phyloP scores from a whole-genome alignment of 495 filamentous ascomycete species.

The Penicillium diatomitis region DNA sequence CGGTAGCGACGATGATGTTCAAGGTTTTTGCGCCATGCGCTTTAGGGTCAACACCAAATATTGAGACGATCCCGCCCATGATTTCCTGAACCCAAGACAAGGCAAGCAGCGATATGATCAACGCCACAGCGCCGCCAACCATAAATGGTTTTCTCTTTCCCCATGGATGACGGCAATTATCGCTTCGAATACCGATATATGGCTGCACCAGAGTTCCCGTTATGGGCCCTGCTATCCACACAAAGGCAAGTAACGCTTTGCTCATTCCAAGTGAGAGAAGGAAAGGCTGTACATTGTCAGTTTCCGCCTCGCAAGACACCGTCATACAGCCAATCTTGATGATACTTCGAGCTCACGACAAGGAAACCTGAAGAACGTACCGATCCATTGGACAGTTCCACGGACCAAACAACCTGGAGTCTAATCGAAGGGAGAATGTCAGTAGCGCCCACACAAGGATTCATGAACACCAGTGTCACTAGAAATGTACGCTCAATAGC shows the following conservation, averaged over 20 bases:
- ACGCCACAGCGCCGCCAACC: conserved; percentile 63
- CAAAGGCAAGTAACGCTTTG: conserved; percentile 86
- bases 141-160: conserved; percentile 88
- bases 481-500: no score
- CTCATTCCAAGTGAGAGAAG: conserved; percentile 74
- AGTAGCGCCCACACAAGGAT: background rate
- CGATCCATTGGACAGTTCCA: conserved; percentile 81
- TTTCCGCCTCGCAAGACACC: background rate
- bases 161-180: conserved; percentile 71
- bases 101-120: conserved; percentile 60
- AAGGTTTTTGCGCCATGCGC: conserved; percentile 50
- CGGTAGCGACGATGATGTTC: conserved; percentile 64
- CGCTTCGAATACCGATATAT: conserved; percentile 86
- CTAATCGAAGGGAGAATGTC: conserved; percentile 21
- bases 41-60: conserved; percentile 61
- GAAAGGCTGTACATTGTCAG: conserved; percentile 36
- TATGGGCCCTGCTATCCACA: conserved; percentile 89
- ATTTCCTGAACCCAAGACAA: conserved; percentile 80
- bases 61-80: conserved; percentile 54
- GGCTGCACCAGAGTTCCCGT: conserved; percentile 84
- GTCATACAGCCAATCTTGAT: background rate
- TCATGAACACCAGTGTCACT: background rate
- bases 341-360: background rate
- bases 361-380: conserved; percentile 25
- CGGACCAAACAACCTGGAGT: conserved; percentile 90